Evolutionary conservation across 2,329 filamentous ascomycete genomes (phyloP), one percentile per base, ranked within the genome.

Genomic region (Nemania abortiva): DNA sequence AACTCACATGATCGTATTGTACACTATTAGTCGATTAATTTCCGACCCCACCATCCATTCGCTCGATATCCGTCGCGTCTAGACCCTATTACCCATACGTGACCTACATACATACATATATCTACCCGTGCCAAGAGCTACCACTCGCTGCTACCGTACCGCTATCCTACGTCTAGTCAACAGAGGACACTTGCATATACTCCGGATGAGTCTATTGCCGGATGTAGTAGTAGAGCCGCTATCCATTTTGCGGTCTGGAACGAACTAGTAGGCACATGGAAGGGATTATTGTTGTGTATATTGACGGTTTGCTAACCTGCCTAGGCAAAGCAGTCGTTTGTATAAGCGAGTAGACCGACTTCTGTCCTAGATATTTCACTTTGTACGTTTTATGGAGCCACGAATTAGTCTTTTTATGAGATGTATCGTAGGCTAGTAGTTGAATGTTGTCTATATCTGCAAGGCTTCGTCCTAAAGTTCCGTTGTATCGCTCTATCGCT

Each of bases 1-100:
- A n/a, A n/a, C 29, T 10, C 52, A 31, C 53, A 50, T 49, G 50
- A 50, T 61, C 29, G 22, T 29, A 61, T 47, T 55, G 63, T 42
- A 50, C n/a, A 56, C 52, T 49, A 66, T 66, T 37, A 49, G 53
- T 57, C 53, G 27, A 63, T 49, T 54, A 49, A 52, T 54, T 39
- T 22, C 27, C 54, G 37, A 15, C 47, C 24, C 34, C 45, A 2
- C 39, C 45, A 22, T 49, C 29, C 34, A 42, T 55, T 57, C 31
- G 54, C 31, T 39, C 52, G 52, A 55, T 47, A 55, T 45, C 24
- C 37, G 50, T 55, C 52, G 52, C 52, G 42, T 49, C 58, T 63
- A 42, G 58, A 22, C 65, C 45, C 18, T 20, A 47, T 49, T 55
- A 13, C n/a, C 13, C 27, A 18, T 42, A 56, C 24, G 53, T 29